These are phyloP conservation scores for Plasmodium gonderi DNA, from an alignment of 169 alveolate species.

Conservation along the genomic window DNA sequence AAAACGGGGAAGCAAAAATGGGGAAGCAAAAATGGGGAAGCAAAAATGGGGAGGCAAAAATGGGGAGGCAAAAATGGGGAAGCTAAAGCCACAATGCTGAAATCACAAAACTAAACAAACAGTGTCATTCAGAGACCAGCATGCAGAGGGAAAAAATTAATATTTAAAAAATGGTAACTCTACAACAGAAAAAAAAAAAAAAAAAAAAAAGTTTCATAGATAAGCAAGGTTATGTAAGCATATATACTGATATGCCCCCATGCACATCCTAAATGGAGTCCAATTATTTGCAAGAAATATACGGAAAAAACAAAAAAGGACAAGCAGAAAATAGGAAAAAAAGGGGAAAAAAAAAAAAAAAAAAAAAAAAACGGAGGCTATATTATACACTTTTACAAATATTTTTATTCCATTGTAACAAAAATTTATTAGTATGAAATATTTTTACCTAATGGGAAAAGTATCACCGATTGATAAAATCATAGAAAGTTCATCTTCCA, in stretches of 20 bases:
- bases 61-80: background rate
- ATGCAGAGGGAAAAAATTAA: background rate
- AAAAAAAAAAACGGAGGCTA: background rate
- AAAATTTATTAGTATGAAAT: background rate
- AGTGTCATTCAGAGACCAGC: background rate
- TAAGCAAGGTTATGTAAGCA: background rate
- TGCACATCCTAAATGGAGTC: background rate
- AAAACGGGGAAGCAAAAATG: background rate
- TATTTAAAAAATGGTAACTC: background rate
- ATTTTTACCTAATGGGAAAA: background rate
- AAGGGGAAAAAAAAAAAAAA: background rate
- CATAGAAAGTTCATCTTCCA: background rate
- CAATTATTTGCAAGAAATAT: background rate
- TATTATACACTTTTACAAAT: background rate
- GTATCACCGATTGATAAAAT: background rate
- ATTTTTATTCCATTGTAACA: background rate
- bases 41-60: background rate
- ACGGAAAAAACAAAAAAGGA: background rate
- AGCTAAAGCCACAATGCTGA: background rate
- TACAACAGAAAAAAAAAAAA: background rate
- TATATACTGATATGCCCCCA: background rate
- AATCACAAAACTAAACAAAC: background rate
- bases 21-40: background rate
- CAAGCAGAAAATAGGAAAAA: background rate
- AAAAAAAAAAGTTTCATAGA: background rate